Conservation (phyloP, 2,329 filamentous ascomycete genomes). For the Samsoniella hepiali region DNA sequence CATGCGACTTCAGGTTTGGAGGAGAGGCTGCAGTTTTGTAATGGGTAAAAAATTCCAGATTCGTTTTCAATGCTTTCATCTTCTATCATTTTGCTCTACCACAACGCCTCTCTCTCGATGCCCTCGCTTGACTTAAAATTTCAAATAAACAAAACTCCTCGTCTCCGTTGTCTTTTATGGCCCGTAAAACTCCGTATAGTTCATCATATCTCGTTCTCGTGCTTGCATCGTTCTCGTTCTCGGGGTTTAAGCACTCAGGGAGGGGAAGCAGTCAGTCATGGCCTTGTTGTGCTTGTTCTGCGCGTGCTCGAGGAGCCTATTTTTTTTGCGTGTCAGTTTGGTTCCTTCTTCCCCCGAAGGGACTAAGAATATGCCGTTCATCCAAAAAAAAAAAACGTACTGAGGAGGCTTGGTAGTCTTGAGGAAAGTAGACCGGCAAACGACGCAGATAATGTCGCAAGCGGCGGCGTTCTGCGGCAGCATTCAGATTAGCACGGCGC, state of each 20-base stretch:
- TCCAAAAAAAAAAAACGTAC: constrained; percentile 40
- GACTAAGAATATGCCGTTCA: background rate
- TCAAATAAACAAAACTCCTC: background rate
- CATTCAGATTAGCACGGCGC: background rate
- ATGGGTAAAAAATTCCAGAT: background rate
- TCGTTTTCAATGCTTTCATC: background rate
- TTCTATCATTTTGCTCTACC: constrained; percentile 3
- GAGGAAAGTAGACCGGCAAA: constrained; percentile 76
- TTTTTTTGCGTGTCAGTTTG: background rate
- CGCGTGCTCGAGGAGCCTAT: constrained; percentile 66
- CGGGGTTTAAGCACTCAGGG: constrained; percentile 28
- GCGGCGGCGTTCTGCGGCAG: constrained; percentile 62
- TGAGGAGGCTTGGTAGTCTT: constrained; percentile 72
- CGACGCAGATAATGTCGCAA: constrained; percentile 71
- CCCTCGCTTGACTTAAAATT: constrained; percentile 10
- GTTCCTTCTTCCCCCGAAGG: background rate
- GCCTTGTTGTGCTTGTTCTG: constrained; percentile 74
- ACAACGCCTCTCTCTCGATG: constrained; percentile 6
- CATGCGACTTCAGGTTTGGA: background rate
- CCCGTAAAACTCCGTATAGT: constrained; percentile 11
- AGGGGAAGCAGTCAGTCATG: constrained; percentile 68
- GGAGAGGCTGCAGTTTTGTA: background rate
- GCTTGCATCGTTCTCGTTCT: background rate
- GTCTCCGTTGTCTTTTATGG: background rate
- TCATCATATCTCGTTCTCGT: constrained; percentile 15